Evolutionary conservation across 1,284 basidiomycete genomes (phyloP), one percentile per base, ranked within the genome.

Genomic region (Tausonia pullulans): DNA sequence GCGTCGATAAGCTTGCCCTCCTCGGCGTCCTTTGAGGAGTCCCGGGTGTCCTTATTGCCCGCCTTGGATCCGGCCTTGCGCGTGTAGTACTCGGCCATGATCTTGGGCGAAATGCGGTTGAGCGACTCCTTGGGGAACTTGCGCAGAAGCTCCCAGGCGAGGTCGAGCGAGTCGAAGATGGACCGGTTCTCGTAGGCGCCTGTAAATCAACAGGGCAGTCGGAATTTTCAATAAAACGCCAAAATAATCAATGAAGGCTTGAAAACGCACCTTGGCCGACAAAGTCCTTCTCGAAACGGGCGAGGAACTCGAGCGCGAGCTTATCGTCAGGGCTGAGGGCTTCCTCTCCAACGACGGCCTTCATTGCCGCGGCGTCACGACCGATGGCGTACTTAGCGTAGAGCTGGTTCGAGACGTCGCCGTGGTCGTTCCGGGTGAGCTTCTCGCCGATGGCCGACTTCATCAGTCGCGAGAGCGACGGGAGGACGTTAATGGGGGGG

Each of bases 51-150:
- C 60, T 65, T 65, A 49, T 58, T 61, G 40, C 55, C 50, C 27
- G 63, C 11, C 58, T 58, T 65, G 41, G 41, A 49, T 51, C 27
- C 71, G 57, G 83, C 76, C 78, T 89, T 90, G 73, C 89, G 85
- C 44, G 82, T 85, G 73, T 91, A 91, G 75, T 85, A 92, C 78
- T 92, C 88, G 66, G 82, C 82, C 72, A 92, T 87, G 73, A 92
- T 90, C 74, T 75, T 90, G 71, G 90, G 90, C 72, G 84, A 90
- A 80, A 94, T 91, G 71, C 95, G 87, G 81, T 97, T 98, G 69
- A 98, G 83, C 78, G 93, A 90, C 79, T 98, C 95, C 79, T 96
- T 95, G 71, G 96, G 96, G 88, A 98, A 98, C 78, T 96, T 96
- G 70, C 96, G 87, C 70, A 99, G 83, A 66, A 99, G 79, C 46